Base-by-base conservation (phyloP, 163 green algal species). In the Prototheca cutis region DNA sequence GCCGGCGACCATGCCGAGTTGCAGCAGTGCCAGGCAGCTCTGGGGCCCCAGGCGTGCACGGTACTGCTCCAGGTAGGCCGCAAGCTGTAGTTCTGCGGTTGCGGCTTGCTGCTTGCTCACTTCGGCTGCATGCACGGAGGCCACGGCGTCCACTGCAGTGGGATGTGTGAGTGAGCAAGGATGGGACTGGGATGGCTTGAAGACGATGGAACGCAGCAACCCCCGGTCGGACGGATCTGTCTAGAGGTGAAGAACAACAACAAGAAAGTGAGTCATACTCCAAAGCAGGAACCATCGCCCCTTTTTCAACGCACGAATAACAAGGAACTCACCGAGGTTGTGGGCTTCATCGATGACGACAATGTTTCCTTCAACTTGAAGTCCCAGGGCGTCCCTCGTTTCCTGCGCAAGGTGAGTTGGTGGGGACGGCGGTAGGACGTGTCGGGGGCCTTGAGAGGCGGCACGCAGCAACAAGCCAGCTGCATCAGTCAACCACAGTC, bases 261-360 rank as follows among this genome's bases (percentile, higher is more conserved):
- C n/a, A n/a, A n/a, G n/a, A n/a, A n/a, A n/a, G n/a, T n/a, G n/a
- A n/a, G n/a, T n/a, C n/a, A n/a, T n/a, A n/a, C n/a, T n/a, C n/a
- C n/a, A n/a, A n/a, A n/a, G n/a, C n/a, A n/a, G n/a, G n/a, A n/a
- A n/a, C n/a, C n/a, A n/a, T n/a, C n/a, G n/a, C n/a, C n/a, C n/a
- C n/a, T n/a, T n/a, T n/a, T 45, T 13, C 36, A 45, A 13, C 10
- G 8, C 13, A 13, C 36, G 10, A 45, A 45, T 7, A 21, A 17
- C 36, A 17, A 36, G 25, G 15, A 5, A 30, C 63, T n/a, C 48
- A 71, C 57, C 59, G 45, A 96, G 75, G 79, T 97, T 97, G 79
- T 97, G 90, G 1, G 86, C 90, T 77, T 97, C 90, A 62, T 97
- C 90, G 24, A 97, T 64, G 7, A 97, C 74, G 4, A 97, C 70